Base-by-base conservation (phyloP, 2,329 filamentous ascomycete species). In the Pyrenophora tritici-repentis region DNA sequence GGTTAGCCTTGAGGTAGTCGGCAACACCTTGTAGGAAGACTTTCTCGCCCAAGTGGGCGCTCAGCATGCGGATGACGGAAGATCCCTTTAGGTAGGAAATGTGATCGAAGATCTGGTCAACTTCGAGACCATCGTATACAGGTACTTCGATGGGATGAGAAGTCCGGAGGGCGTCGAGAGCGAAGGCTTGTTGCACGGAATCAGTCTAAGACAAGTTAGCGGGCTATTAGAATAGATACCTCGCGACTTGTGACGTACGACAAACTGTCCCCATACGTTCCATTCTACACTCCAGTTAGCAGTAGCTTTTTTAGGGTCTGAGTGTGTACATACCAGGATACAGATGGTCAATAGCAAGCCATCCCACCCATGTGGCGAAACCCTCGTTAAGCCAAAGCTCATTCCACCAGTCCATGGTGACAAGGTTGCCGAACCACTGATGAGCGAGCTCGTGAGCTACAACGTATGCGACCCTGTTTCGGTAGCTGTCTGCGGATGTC, bases 311-410 rank as follows among this genome's bases (percentile, higher is more conserved):
- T 0, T 2, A 9, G 3, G 7, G 6, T 37, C 34, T 1, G 35
- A 3, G 12, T 10, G 9, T 12, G 38, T 17, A 59, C 74, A 58
- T 74, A 83, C 81, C 81, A 3, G 94, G 94, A 75, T 97, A 90
- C 47, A 97, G 85, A 70, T 95, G 84, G 70, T 97, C 90, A 51
- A 92, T 86, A 8, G 91, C 92, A 55, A 92, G 83, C 93, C 93
- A 99, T 44, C 93, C 94, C 36, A 97, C 93, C 93, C 93, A 97
- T 3, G 94, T 99, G 35, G 94, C 94, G 70, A 99, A 99, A 10
- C 92, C 92, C 75, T 97, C 93, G 68, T 96, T 96, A 44, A 96
- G 82, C 91, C 91, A 96, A 56, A 78, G 76, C 70, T 95, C 89
- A 70, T 88, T 90, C 90, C 90, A 94, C 91, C 91, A 96, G 73